A percentile compares a stretch with the other conserved stretches of the same genome.
Conservation (phyloP, 495 filamentous ascomycete species). For the Chaetomidium leptoderma region DNA sequence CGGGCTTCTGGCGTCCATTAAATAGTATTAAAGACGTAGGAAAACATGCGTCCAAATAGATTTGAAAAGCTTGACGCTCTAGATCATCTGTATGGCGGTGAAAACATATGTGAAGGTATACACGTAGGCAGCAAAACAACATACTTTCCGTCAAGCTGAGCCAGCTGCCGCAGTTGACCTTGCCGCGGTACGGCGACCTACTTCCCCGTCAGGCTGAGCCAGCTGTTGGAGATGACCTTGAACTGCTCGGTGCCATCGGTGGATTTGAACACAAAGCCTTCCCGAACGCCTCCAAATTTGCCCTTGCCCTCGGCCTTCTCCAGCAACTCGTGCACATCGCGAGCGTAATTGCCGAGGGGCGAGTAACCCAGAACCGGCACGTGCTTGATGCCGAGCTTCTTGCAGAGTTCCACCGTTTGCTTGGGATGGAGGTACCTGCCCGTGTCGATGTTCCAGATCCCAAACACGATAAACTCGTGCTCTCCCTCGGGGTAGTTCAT, state of each 20-base stretch:
- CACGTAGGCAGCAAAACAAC: no score
- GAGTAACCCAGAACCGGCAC: constrained; percentile 16
- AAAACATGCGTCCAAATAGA: no score
- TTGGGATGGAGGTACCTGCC: constrained; percentile 6
- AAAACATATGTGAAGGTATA: no score
- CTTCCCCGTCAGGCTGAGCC: constrained; percentile 18
- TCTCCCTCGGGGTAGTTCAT: constrained; percentile 18
- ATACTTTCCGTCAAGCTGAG: no score
- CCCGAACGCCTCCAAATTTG: constrained; percentile 12
- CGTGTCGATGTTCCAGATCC: constrained; percentile 23
- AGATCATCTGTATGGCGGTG: no score
- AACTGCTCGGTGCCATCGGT: constrained; percentile 10
- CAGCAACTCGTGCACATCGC: constrained; percentile 16
- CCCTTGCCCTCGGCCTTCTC: constrained; percentile 16
- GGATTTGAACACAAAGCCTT: constrained; percentile 23
- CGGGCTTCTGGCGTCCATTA: no score
- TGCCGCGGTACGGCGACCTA: no score
- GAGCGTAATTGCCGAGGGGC: constrained; percentile 1
- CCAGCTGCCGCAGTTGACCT: no score
- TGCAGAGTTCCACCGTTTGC: constrained; percentile 11
- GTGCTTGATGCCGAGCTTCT: constrained; percentile 11
- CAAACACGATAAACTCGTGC: constrained; percentile 25
- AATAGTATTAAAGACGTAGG: no score
- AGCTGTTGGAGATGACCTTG: constrained; percentile 31
- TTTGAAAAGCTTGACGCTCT: no score